phyloP scores from a whole-genome alignment of 2,329 filamentous ascomycete genomes.

The Trichophyton mentagrophytes region DNA sequence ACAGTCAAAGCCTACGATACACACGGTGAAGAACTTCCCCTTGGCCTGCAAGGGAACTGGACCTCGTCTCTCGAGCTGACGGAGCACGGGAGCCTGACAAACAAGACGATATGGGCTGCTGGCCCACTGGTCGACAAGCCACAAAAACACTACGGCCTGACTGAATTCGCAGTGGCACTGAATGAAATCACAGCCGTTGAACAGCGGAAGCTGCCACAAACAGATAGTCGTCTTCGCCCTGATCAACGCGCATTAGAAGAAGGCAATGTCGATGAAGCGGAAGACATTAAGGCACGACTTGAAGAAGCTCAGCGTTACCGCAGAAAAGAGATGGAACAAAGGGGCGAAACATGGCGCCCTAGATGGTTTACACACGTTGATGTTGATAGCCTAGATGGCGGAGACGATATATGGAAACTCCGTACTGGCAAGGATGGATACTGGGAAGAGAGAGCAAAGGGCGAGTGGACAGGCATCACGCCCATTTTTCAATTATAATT shows the following conservation, averaged over 20 bases:
- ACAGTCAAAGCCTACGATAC: conserved; percentile 58
- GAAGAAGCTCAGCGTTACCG: conserved; percentile 75
- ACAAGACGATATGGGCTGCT: conserved; percentile 63
- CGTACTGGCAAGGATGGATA: conserved; percentile 77
- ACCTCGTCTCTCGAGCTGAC: conserved; percentile 58
- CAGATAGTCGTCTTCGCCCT: conserved; percentile 70
- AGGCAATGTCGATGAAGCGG: conserved; percentile 69
- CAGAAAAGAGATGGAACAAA: conserved; percentile 61
- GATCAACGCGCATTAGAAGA: conserved; percentile 79
- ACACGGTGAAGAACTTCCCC: conserved; percentile 51
- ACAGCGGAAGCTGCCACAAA: conserved; percentile 58
- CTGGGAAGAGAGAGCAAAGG: conserved; percentile 70
- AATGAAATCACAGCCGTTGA: conserved; percentile 83
- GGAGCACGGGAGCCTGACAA: conserved; percentile 48
- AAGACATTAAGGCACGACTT: conserved; percentile 66
- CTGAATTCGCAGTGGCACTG: conserved; percentile 67
- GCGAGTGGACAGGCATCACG: conserved; percentile 50
- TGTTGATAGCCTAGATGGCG: conserved; percentile 17
- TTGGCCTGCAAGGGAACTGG: conserved; percentile 72
- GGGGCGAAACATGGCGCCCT: conserved; percentile 58
- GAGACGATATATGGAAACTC: conserved; percentile 13
- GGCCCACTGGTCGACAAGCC: conserved; percentile 69
- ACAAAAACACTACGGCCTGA: conserved; percentile 72
- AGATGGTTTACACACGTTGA: conserved; percentile 70
- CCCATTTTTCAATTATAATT: conserved; percentile 39